Evolutionary conservation across 352 stramenopile species (phyloP).

Genomic region (Phytophthora europaea): DNA sequence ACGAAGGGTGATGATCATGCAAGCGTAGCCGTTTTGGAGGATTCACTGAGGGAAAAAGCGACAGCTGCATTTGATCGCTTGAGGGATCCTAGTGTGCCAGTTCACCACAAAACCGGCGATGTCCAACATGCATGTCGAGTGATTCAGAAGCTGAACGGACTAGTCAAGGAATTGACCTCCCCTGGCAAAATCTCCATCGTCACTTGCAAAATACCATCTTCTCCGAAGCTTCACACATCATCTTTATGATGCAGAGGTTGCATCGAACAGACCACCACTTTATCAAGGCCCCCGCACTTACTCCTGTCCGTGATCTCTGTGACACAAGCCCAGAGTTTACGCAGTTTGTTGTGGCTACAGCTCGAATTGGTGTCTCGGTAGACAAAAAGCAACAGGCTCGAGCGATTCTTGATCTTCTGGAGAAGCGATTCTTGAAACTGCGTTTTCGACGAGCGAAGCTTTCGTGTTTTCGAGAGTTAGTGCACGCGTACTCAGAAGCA

Average conservation of each 20-base stretch:
- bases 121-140: conserved; percentile 6
- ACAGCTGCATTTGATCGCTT: conserved; percentile 7
- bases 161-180: conserved; percentile 1
- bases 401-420: conserved; percentile 24
- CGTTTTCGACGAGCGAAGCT: conserved; percentile 1
- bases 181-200: not conserved
- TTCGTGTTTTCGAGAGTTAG: conserved; percentile 3
- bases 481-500: conserved; percentile 7
- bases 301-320: conserved; percentile 16
- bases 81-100: conserved; percentile 4
- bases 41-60: not conserved
- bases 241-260: conserved; percentile 35
- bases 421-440: conserved; percentile 24
- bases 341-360: conserved; percentile 14
- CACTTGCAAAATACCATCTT: not conserved
- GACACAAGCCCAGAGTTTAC: conserved; percentile 9
- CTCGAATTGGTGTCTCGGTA: conserved; percentile 14
- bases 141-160: conserved; percentile 2
- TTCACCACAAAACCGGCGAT: conserved; percentile 1
- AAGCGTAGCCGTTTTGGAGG: not conserved
- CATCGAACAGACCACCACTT: conserved; percentile 14
- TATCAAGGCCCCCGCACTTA: conserved; percentile 1
- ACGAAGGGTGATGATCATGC: not conserved
- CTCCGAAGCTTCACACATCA: conserved; percentile 6
- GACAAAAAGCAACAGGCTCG: conserved; percentile 12